Conservation (phyloP, 228 moss, liverwort and hornwort species). For the Sphagnum fallax region DNA sequence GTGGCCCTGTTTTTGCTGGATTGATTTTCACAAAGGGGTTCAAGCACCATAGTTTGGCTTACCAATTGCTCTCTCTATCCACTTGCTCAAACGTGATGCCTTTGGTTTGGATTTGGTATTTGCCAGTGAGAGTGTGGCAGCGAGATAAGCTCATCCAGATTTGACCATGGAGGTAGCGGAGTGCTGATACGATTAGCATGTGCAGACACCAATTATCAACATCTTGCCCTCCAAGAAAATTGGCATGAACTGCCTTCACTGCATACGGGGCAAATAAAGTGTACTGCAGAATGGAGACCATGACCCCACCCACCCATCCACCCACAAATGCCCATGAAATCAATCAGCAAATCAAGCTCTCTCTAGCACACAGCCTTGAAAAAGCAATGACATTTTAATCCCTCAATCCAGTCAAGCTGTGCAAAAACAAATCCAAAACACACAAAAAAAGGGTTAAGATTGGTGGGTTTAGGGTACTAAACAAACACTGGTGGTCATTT, state of each 20-base stretch:
- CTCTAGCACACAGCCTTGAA: neutral
- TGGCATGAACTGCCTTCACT: conserved; percentile 13
- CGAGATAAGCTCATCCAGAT: conserved; percentile 61
- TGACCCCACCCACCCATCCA: neutral
- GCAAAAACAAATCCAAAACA: neutral
- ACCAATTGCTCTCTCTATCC: conserved; percentile 38
- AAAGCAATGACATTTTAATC: neutral
- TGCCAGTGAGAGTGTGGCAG: conserved; percentile 37
- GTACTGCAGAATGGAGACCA: conserved; percentile 27
- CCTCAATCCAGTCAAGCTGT: neutral
- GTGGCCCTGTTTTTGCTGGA: neutral
- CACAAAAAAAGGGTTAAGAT: too few relatives aligned
- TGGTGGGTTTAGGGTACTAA: too few relatives aligned
- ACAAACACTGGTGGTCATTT: too few relatives aligned
- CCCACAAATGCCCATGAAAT: neutral
- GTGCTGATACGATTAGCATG: conserved; percentile 23
- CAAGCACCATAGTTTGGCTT: neutral
- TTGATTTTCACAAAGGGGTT: neutral
- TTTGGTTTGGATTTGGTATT: conserved; percentile 39
- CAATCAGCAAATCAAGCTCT: neutral
- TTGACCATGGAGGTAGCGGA: conserved; percentile 54
- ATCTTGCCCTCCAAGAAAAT: conserved; percentile 16
- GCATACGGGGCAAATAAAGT: conserved; percentile 36
- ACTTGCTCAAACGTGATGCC: conserved; percentile 43
- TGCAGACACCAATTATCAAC: conserved; percentile 25